Evolutionary conservation across 345 rosid genomes (phyloP).

Genomic region (Linum trigynum): DNA sequence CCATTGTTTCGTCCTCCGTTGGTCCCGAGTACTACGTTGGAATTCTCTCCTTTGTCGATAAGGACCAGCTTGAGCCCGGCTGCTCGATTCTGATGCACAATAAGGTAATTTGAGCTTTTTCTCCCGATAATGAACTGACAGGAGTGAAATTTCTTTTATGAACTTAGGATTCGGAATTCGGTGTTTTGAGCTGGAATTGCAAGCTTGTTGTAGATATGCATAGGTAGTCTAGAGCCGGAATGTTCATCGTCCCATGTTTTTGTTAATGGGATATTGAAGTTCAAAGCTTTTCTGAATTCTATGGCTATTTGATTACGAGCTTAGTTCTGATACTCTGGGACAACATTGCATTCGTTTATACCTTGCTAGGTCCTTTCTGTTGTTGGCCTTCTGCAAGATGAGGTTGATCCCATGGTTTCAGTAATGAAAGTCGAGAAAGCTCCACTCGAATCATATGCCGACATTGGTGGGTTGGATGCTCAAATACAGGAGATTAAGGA

Average conservation of each 20-base stretch:
- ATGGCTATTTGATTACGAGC: neutral
- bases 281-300: neutral
- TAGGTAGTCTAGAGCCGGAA: no score
- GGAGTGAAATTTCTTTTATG: neutral
- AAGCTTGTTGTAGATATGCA: no score
- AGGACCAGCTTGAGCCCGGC: constrained; percentile 35
- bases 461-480: constrained; percentile 28
- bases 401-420: constrained; percentile 30
- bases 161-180: no score
- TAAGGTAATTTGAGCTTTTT: constrained; percentile 11
- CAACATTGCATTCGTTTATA: neutral
- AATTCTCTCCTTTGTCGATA: constrained; percentile 22
- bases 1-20: constrained; percentile 21
- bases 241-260: no score
- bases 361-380: constrained; percentile 21
- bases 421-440: constrained; percentile 32
- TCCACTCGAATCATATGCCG: constrained; percentile 30
- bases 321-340: neutral
- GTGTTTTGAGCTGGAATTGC: no score
- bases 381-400: constrained; percentile 29
- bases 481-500: constrained; percentile 29
- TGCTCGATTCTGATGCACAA: constrained; percentile 33
- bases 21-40: constrained; percentile 27
- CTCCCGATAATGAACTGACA: neutral
- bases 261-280: neutral